phyloP scores from a whole-genome alignment of 805 yeast genomes.

The Priceomyces fermenticarens region DNA sequence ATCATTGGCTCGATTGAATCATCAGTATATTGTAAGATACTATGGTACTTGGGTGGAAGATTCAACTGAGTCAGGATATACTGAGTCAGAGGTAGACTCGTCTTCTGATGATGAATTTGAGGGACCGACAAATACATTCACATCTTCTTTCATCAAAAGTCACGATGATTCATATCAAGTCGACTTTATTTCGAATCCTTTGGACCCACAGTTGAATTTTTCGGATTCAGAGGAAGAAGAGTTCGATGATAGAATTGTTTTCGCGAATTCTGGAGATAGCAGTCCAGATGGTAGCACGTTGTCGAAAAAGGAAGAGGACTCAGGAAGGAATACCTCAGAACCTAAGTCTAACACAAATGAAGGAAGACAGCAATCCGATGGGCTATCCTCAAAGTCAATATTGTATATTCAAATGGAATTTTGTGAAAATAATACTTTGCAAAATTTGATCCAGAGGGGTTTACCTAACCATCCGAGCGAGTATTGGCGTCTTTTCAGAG shows the following conservation, averaged over 20 bases:
- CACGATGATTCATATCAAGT: constrained; percentile 37
- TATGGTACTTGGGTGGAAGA: constrained; percentile 98
- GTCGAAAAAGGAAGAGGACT: neutral
- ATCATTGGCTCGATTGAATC: constrained; percentile 86
- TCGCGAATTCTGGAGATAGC: constrained; percentile 20
- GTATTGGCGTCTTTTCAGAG: constrained; percentile 88
- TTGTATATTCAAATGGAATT: constrained; percentile 97
- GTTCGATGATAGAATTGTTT: constrained; percentile 27
- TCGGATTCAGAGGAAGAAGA: constrained; percentile 33
- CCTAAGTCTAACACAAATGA: neutral
- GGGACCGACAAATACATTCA: constrained; percentile 19
- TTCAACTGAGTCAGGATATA: constrained; percentile 29
- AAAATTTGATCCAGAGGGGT: constrained; percentile 74
- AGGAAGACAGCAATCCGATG: constrained; percentile 3
- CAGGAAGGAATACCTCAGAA: neutral
- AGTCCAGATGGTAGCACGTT: neutral
- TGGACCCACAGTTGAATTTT: constrained; percentile 56
- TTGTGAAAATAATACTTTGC: constrained; percentile 89
- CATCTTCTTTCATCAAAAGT: constrained; percentile 17
- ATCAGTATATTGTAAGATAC: constrained; percentile 93
- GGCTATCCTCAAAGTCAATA: constrained; percentile 50
- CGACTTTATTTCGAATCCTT: constrained; percentile 68
- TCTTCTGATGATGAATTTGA: constrained; percentile 25
- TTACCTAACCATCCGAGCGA: constrained; percentile 68
- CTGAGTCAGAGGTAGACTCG: constrained; percentile 19